Conservation (phyloP, 2,329 filamentous ascomycete species). For the Gyromitra esculenta region DNA sequence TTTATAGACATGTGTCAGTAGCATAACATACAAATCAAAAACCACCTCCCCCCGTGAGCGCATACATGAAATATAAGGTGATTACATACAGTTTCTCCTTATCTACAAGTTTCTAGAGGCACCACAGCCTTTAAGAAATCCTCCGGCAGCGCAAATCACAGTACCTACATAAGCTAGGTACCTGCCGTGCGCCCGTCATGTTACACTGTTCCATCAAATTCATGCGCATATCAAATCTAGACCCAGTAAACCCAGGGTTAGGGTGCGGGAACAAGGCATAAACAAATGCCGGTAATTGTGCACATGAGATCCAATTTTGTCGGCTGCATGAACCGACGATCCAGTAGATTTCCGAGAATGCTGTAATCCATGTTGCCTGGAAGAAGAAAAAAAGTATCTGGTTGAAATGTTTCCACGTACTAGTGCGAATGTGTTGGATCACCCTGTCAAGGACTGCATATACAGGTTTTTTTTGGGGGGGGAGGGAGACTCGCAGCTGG, state of each 20-base stretch:
- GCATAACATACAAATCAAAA: slow-evolving; percentile 6
- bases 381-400: not conserved
- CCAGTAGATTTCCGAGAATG: slow-evolving; percentile 26
- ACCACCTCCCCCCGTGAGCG: not conserved
- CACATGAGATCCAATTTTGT: slow-evolving; percentile 12
- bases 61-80: not conserved
- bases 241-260: slow-evolving; percentile 26
- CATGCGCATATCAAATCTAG: slow-evolving; percentile 20
- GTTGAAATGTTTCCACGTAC: not conserved
- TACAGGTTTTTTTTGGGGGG: not conserved
- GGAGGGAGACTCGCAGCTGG: not conserved
- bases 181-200: not conserved
- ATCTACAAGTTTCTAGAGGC: not conserved
- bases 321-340: slow-evolving; percentile 20
- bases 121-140: not conserved
- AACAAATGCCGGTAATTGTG: not conserved
- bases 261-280: slow-evolving; percentile 36
- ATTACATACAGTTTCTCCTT: not conserved
- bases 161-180: not conserved
- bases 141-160: not conserved
- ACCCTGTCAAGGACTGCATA: slow-evolving; percentile 19
- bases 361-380: not conserved
- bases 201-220: slow-evolving; percentile 34
- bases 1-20: slow-evolving; percentile 1
- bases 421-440: not conserved